Conservation (phyloP, 139 green algal species). For the Micractinium sp. region DNA sequence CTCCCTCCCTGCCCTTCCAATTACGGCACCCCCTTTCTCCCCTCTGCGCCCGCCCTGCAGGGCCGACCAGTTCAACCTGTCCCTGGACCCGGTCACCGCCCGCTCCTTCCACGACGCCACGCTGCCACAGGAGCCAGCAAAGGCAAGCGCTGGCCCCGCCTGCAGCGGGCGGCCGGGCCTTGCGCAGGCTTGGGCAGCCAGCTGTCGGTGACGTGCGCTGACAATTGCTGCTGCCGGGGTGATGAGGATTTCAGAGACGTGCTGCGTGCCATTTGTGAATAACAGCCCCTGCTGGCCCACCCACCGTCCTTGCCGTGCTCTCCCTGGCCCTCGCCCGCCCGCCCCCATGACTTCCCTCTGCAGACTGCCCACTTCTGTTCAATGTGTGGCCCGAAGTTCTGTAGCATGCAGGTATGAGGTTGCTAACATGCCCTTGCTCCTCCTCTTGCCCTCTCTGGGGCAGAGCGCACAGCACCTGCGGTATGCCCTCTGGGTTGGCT, state of each 20-base stretch:
- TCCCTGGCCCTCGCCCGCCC: neutral
- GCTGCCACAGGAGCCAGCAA: constrained; percentile 81
- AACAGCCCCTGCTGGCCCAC: neutral
- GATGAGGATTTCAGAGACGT: too few species aligned
- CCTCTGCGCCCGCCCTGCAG: constrained; percentile 31
- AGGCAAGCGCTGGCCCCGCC: constrained; percentile 3
- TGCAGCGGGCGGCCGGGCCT: too few species aligned
- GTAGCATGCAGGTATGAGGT: too few species aligned
- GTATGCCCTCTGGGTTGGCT: too few species aligned
- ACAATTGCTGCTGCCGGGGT: too few species aligned
- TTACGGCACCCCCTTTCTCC: neutral
- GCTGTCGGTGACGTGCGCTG: too few species aligned
- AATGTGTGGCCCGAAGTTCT: constrained; percentile 97
- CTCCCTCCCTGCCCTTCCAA: neutral
- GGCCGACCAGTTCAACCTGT: constrained; percentile 95
- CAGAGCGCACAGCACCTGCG: too few species aligned
- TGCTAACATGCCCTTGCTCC: too few species aligned
- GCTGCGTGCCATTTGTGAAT: too few species aligned
- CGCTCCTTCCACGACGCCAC: constrained; percentile 88
- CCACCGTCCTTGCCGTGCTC: neutral
- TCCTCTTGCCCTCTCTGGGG: too few species aligned
- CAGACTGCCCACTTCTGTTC: constrained; percentile 74
- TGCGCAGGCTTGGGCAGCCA: too few species aligned
- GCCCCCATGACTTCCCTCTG: neutral
- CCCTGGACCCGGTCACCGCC: constrained; percentile 91